Percentiles rank a stretch among this genome's conserved stretches.
Conservation (phyloP, 495 filamentous ascomycete genomes). For the Tetracladium setigerum region DNA sequence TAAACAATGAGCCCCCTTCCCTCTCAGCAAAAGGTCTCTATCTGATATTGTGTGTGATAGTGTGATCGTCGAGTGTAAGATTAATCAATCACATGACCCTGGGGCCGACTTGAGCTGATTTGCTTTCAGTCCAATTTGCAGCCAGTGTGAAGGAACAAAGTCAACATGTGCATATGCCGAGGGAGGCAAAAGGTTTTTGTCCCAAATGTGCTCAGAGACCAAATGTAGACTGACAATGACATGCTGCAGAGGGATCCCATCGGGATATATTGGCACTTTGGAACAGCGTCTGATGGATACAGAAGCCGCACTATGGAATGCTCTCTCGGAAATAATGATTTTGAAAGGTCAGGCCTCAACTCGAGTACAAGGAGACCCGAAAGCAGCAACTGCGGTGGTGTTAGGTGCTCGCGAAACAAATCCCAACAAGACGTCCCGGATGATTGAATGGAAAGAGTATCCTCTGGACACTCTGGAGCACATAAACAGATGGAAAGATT, state of each 20-base stretch:
- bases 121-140: constrained; percentile 1
- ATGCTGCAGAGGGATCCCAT: constrained; percentile 8
- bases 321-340: constrained; percentile 1
- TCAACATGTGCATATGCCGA: constrained; percentile 1
- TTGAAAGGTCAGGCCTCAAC: no score
- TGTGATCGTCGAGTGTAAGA: constrained; percentile 8
- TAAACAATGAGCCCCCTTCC: no score
- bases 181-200: background rate
- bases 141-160: background rate
- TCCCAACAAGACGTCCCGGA: background rate
- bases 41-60: constrained; percentile 1
- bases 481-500: constrained; percentile 2
- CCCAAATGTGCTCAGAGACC: background rate
- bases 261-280: constrained; percentile 2
- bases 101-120: background rate
- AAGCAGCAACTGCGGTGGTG: background rate
- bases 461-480: background rate
- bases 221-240: background rate
- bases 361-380: background rate
- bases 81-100: no score
- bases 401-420: background rate
- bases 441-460: constrained; percentile 4
- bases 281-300: constrained; percentile 6
- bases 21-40: background rate
- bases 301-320: constrained; percentile 2